phyloP scores from a whole-genome alignment of 305 asterid genomes.

The Fraxinus angustifolia region DNA sequence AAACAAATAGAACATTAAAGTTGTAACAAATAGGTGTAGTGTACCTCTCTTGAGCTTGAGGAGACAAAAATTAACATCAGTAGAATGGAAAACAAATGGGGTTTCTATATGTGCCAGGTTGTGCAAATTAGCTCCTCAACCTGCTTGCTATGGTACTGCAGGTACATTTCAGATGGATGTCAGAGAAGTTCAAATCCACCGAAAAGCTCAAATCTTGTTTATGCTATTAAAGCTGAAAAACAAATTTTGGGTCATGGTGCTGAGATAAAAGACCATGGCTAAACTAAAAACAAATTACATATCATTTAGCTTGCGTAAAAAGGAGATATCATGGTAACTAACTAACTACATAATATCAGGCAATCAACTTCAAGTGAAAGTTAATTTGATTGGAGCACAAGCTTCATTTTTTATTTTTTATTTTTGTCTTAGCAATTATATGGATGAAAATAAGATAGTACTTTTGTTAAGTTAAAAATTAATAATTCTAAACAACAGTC shows the following conservation, averaged over 20 bases:
- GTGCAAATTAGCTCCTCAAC: slow-evolving; percentile 48
- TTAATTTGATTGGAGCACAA: neutral
- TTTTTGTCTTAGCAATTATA: neutral
- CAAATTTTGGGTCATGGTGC: neutral
- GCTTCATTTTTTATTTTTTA: neutral
- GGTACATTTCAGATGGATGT: slow-evolving; percentile 49
- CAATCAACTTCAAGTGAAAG: neutral
- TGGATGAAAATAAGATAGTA: neutral
- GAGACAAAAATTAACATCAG: slow-evolving; percentile 38
- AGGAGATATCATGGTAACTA: neutral
- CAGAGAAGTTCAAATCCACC: slow-evolving; percentile 13
- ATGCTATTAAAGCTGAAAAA: neutral
- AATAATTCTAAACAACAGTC: neutral
- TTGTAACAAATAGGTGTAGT: slow-evolving; percentile 4
- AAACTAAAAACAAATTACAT: neutral
- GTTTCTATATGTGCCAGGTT: slow-evolving; percentile 38
- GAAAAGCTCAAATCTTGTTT: neutral
- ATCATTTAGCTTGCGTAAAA: neutral
- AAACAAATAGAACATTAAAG: slow-evolving; percentile 2
- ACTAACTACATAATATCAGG: neutral
- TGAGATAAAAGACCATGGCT: neutral
- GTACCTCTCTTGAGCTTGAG: slow-evolving; percentile 47
- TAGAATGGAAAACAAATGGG: slow-evolving; percentile 37
- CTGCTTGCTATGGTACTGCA: slow-evolving; percentile 58
- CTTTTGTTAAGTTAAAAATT: neutral